Percentiles rank a stretch among this genome's conserved stretches.
phyloP scores from a whole-genome alignment of 208 protist species.

The Herpetomonas tarakana region DNA sequence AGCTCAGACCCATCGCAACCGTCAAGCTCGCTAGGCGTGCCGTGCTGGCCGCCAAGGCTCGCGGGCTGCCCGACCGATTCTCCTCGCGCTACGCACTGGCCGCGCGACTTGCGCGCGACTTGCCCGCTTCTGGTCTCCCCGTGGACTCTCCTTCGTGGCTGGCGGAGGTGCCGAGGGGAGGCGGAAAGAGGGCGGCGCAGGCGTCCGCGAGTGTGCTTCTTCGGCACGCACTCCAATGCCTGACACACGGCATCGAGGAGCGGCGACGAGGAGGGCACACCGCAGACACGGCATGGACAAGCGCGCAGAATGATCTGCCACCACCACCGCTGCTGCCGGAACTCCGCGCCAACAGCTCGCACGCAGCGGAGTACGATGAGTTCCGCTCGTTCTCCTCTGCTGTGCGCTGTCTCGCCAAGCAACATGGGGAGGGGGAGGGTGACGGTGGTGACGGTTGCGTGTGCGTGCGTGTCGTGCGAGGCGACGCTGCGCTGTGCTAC shows the following conservation, averaged over 20 bases:
- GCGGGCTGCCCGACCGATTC: conserved; percentile 17
- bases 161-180: too few species aligned
- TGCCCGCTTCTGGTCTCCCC: too few species aligned
- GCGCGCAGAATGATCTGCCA: not conserved
- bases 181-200: too few species aligned
- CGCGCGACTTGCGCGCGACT: too few species aligned
- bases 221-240: conserved; percentile 43
- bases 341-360: conserved; percentile 27
- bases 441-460: not conserved
- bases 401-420: conserved; percentile 1
- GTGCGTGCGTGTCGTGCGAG: conserved; percentile 19
- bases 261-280: conserved; percentile 22
- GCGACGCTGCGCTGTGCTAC: conserved; percentile 67
- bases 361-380: conserved; percentile 63
- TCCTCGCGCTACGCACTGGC: conserved; percentile 1
- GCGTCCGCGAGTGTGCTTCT: too few species aligned
- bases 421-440: not conserved
- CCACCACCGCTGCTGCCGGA: not conserved
- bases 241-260: conserved; percentile 43
- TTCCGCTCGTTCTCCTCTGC: conserved; percentile 52
- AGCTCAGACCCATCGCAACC: conserved; percentile 70
- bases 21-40: conserved; percentile 23
- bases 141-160: too few species aligned
- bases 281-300: too few species aligned
- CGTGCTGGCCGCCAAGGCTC: conserved; percentile 20